Percentiles rank a stretch among this genome's conserved stretches.
phyloP scores from a whole-genome alignment of 2,329 filamentous ascomycete species.

The Epichloe hybrida region DNA sequence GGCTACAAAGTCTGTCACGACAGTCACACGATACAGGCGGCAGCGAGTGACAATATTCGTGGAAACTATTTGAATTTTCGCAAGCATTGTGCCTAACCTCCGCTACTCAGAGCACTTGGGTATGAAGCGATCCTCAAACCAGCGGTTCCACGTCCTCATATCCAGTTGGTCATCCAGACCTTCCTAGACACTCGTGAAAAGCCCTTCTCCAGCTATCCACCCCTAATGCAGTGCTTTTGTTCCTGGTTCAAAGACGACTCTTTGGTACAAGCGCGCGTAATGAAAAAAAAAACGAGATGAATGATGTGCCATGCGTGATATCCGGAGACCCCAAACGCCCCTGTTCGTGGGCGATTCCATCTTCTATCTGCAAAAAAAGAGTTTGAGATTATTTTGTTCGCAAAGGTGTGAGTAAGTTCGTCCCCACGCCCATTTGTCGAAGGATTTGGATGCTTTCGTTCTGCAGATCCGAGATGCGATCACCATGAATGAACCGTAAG shows the following conservation, averaged over 20 bases:
- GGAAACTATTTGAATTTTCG: constrained; percentile 46
- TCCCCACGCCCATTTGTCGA: constrained; percentile 37
- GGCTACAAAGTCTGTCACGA: neutral
- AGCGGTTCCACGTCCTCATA: constrained; percentile 50
- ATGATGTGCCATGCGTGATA: constrained; percentile 59
- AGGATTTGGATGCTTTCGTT: constrained; percentile 36
- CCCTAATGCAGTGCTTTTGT: constrained; percentile 37
- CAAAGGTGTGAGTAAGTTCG: constrained; percentile 17
- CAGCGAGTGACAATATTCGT: constrained; percentile 14
- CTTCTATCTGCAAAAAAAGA: constrained; percentile 53
- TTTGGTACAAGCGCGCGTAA: constrained; percentile 30
- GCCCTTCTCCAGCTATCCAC: constrained; percentile 45
- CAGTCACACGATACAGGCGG: constrained; percentile 2
- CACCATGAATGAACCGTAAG: constrained; percentile 36
- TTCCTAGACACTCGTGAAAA: constrained; percentile 41
- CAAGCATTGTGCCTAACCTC: constrained; percentile 40
- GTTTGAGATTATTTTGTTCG: neutral
- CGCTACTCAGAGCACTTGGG: constrained; percentile 36
- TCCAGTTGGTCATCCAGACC: constrained; percentile 23
- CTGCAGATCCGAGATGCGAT: constrained; percentile 46
- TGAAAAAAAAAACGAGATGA: constrained; percentile 30
- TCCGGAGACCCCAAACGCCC: constrained; percentile 68
- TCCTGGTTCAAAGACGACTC: constrained; percentile 28
- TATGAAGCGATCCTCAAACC: constrained; percentile 51
- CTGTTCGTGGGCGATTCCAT: constrained; percentile 47